Base-by-base conservation (phyloP, 805 yeast genomes). In the Nakazawaea ernobii region DNA sequence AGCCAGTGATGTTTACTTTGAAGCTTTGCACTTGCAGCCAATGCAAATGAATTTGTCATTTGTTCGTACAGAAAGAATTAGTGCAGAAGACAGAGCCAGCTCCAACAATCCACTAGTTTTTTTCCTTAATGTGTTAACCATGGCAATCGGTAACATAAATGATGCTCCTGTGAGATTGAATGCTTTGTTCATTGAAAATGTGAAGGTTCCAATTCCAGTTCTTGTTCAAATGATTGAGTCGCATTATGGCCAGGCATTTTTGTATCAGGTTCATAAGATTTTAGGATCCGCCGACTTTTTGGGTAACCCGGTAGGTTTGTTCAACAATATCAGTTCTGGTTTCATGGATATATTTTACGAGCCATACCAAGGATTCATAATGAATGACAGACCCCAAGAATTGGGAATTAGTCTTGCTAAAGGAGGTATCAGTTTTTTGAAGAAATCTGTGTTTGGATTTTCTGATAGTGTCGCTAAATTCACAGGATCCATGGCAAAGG, bases 261-360 rank as follows among this genome's bases (percentile, higher is more conserved):
- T 94, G 50, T 90, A 87, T 60, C 99, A 94, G 65, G 70, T 94
- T 32, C 95, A 94, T 66, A 90, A 89, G 62, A 82, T 94, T 39
- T 69, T 95, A 32, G 99, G 99, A 0, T 89, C 97, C 15, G 99
- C 98, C 0, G 99, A 95, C 65, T 80, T 94, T 55, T 68, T 94
- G 43, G 99, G 99, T 20, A 94, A 95, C 55, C 99, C 99, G 0
- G 98, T 95, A 28, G 99, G 99, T 1, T 69, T 94, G 52, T 94
- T 94, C 70, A 94, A 88, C 62, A 91, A 90, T 55, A 71, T 94
- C 49, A 83, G 96, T 49, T 89, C 97, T 0, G 99, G 99, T 45
- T 94, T 94, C 9, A 77, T 90, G 79, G 99, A 94, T 63, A 85
- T 94, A 15, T 94, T 94, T 63, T 94, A 94, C 61, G 98, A 92